Conservation (phyloP, 495 filamentous ascomycete genomes). For the Aspergillus indologenus region DNA sequence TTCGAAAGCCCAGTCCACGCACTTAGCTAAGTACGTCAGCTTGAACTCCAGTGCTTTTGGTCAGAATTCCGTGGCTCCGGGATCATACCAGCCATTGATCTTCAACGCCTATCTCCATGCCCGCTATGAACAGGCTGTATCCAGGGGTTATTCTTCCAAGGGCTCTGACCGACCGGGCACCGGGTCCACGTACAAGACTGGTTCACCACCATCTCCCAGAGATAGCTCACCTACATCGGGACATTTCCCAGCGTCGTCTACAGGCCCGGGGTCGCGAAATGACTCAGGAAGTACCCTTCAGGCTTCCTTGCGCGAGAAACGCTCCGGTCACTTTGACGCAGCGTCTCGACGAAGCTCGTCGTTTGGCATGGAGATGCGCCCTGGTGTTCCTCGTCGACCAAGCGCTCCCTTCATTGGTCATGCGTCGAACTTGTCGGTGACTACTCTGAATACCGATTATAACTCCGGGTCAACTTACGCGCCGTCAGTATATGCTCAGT, state of each 20-base stretch:
- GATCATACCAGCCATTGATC: constrained; percentile 51
- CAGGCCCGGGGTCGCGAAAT: constrained; percentile 74
- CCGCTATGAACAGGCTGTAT: constrained; percentile 55
- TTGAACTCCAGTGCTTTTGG: constrained; percentile 87
- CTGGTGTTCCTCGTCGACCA: constrained; percentile 65
- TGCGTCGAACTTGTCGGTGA: constrained; percentile 76
- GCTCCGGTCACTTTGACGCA: constrained; percentile 89
- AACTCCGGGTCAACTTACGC: constrained; percentile 80
- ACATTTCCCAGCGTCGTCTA: constrained; percentile 71
- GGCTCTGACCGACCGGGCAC: constrained; percentile 76
- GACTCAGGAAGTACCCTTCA: constrained; percentile 87
- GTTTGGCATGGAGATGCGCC: constrained; percentile 73
- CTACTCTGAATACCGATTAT: constrained; percentile 72
- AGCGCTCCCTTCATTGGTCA: constrained; percentile 84
- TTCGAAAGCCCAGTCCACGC: constrained; percentile 63
- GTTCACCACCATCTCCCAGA: constrained; percentile 76
- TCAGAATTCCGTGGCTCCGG: constrained; percentile 53
- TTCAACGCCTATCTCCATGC: constrained; percentile 91
- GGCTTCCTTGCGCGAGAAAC: constrained; percentile 83
- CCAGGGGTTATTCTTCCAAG: constrained; percentile 46
- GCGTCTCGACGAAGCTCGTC: constrained; percentile 84
- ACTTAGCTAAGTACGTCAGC: constrained; percentile 77
- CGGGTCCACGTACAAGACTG: constrained; percentile 66
- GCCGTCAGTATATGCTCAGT: constrained; percentile 92
- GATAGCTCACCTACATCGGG: constrained; percentile 74